phyloP scores from a whole-genome alignment of 257 asterid genomes.

The Nicotiana sylvestris region DNA sequence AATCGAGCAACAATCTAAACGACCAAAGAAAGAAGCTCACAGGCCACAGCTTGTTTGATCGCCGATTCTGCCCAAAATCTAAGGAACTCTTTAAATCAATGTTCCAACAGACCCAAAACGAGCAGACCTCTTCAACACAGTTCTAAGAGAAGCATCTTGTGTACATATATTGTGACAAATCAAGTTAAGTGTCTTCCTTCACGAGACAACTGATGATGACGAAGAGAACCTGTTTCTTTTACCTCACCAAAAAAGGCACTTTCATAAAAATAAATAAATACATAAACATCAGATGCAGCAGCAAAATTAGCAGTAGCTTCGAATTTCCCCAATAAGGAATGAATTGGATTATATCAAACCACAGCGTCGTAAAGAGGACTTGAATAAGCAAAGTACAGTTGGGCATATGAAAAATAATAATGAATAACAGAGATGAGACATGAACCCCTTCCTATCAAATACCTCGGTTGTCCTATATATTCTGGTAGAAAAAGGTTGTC shows the following conservation, averaged over 20 bases:
- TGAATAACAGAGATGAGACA: too few species aligned
- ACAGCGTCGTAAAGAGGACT: neutral
- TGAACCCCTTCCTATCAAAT: too few species aligned
- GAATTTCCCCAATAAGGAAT: neutral
- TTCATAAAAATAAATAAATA: neutral
- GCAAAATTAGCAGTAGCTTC: neutral
- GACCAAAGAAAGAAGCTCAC: too few species aligned
- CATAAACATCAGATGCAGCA: neutral
- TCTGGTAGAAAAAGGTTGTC: too few species aligned
- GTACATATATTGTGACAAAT: neutral
- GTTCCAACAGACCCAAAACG: neutral
- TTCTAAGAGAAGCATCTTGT: neutral
- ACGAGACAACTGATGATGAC: neutral
- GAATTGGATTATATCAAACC: neutral
- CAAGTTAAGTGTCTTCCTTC: neutral
- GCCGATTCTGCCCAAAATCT: neutral
- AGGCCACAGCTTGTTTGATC: too few species aligned
- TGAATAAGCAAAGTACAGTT: neutral
- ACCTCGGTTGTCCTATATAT: too few species aligned
- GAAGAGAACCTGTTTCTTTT: neutral
- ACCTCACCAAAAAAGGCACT: neutral
- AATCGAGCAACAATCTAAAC: too few species aligned
- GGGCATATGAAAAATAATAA: neutral
- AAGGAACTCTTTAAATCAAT: neutral
- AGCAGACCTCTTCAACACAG: neutral